Percentiles rank a stretch among this genome's conserved stretches.
Evolutionary conservation across 2,329 filamentous ascomycete genomes (phyloP).

Genomic region (Magnaporthiopsis poae): DNA sequence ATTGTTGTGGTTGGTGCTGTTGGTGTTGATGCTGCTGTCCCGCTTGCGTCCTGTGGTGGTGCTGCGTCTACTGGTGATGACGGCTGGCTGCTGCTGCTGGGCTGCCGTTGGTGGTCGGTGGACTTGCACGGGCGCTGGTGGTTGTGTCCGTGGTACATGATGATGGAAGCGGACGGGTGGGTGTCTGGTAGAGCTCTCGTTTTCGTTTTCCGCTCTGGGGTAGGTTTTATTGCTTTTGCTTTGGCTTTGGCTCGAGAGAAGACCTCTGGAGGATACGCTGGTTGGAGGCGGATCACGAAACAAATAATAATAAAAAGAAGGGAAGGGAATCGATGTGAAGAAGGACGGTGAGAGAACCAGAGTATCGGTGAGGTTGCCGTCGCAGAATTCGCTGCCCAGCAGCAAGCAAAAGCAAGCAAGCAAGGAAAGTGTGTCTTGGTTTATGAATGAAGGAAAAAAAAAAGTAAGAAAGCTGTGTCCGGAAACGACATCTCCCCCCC

Average conservation of each 20-base stretch:
- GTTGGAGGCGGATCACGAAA: not conserved
- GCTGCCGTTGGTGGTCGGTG: slow-evolving; percentile 8
- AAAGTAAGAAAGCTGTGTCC: not conserved
- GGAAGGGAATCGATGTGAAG: not conserved
- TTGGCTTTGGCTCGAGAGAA: not conserved
- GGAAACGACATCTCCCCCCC: not conserved
- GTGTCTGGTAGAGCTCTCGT: too few species aligned
- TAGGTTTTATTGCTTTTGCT: too few species aligned
- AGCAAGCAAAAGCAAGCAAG: not conserved
- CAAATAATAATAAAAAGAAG: not conserved
- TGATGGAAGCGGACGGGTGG: not conserved
- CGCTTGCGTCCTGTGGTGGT: not conserved
- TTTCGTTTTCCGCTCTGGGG: too few species aligned
- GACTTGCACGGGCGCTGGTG: slow-evolving; percentile 3
- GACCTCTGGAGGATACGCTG: too few species aligned
- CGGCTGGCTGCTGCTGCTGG: slow-evolving; percentile 6
- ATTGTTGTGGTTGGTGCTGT: too few species aligned
- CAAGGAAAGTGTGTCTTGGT: not conserved
- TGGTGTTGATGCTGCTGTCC: too few species aligned
- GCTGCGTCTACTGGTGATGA: not conserved
- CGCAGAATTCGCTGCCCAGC: slow-evolving; percentile 6
- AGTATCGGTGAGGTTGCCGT: slow-evolving; percentile 2
- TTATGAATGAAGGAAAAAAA: not conserved
- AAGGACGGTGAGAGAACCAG: not conserved
- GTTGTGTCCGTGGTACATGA: slow-evolving; percentile 3